phyloP scores from a whole-genome alignment of 164 flowering plant genomes.

The Amborella trichopoda region DNA sequence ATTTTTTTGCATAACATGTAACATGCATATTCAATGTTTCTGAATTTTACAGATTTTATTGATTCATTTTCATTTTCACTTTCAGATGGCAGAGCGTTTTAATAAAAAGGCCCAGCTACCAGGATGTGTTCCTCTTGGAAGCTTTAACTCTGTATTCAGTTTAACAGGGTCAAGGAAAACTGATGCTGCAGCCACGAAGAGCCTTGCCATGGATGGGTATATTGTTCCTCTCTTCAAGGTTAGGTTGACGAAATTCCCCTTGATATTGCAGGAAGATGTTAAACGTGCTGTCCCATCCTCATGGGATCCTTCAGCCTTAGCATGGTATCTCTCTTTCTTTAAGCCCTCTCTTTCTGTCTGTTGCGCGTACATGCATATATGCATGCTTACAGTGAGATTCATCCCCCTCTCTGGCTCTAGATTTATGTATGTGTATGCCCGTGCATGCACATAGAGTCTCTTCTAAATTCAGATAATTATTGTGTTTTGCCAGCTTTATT shows the following conservation, averaged over 20 bases:
- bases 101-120: conserved; percentile 42
- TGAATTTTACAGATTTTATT: neutral
- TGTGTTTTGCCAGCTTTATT: conserved; percentile 46
- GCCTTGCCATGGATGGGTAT: conserved; percentile 57
- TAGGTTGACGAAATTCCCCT: conserved; percentile 31
- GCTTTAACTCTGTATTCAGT: conserved; percentile 68
- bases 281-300: conserved; percentile 44
- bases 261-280: conserved; percentile 42
- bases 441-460: too few relatives aligned
- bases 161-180: conserved; percentile 48
- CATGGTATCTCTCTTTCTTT: too few relatives aligned
- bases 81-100: conserved; percentile 73
- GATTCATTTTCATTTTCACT: neutral
- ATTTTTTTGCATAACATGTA: neutral
- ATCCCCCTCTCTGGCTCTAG: too few relatives aligned
- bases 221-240: conserved; percentile 53
- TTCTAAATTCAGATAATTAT: too few relatives aligned
- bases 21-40: neutral
- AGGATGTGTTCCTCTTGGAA: conserved; percentile 48
- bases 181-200: conserved; percentile 58
- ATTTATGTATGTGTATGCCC: too few relatives aligned
- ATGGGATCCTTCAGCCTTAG: conserved; percentile 73
- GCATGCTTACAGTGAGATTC: too few relatives aligned
- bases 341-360: too few relatives aligned
- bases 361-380: too few relatives aligned